Evolutionary conservation across 1,284 basidiomycete genomes (phyloP).

Genomic region (Takashimella tepidaria): DNA sequence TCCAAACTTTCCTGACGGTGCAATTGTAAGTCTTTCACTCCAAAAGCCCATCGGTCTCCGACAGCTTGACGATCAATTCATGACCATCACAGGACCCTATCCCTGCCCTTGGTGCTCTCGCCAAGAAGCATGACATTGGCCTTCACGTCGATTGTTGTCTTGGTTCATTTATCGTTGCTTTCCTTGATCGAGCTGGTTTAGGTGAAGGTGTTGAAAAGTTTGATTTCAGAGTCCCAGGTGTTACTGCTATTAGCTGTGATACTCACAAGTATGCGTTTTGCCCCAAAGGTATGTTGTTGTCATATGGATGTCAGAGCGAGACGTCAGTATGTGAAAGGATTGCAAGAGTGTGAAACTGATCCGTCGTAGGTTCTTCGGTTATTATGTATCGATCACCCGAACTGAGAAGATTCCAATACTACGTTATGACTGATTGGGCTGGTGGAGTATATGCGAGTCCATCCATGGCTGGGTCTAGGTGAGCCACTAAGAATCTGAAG

Average conservation of each 20-base stretch:
- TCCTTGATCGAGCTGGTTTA: constrained; percentile 60
- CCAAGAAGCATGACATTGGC: constrained; percentile 69
- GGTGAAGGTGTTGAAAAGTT: constrained; percentile 51
- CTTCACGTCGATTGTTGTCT: constrained; percentile 92
- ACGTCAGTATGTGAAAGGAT: background rate
- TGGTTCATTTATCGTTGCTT: constrained; percentile 87
- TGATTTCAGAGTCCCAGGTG: constrained; percentile 84
- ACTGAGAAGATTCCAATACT: constrained; percentile 76
- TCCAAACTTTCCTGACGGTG: constrained; percentile 87
- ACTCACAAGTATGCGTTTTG: constrained; percentile 54
- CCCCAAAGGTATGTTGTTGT: constrained; percentile 59
- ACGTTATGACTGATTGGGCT: constrained; percentile 71
- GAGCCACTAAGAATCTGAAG: constrained; percentile 23
- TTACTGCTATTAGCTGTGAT: constrained; percentile 86
- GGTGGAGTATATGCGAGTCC: constrained; percentile 53
- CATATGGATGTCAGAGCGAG: no score
- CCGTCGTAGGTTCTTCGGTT: constrained; percentile 69
- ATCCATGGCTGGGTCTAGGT: constrained; percentile 83
- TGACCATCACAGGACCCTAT: constrained; percentile 73
- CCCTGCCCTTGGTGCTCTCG: constrained; percentile 68
- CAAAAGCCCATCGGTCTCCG: no score
- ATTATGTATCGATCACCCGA: constrained; percentile 80
- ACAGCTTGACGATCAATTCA: no score
- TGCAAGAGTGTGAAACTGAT: background rate
- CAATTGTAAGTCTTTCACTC: constrained; percentile 50